Percentiles rank a stretch among this genome's conserved stretches.
phyloP scores from a whole-genome alignment of 1,284 basidiomycete genomes.

The Trametes versicolor region DNA sequence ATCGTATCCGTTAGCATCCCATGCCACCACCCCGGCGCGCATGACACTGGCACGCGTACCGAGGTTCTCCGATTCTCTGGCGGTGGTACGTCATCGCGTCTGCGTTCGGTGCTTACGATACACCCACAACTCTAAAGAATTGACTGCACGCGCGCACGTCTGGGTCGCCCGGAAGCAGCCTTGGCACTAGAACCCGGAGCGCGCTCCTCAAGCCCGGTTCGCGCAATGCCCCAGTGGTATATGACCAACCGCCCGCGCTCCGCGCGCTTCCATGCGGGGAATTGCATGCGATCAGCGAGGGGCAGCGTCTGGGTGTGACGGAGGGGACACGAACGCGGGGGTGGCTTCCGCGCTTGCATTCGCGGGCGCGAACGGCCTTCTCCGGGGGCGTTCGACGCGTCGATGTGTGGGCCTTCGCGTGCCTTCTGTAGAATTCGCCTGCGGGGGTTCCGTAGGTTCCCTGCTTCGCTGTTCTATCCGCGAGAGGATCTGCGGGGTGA shows the following conservation, averaged over 20 bases:
- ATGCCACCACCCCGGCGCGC: neutral
- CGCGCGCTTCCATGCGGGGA: conserved; percentile 8
- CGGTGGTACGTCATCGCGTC: neutral
- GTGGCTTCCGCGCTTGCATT: neutral
- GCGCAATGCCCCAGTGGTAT: neutral
- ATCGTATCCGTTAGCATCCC: neutral
- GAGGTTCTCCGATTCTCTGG: neutral
- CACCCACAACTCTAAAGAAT: conserved; percentile 17
- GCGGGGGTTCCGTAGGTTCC: neutral
- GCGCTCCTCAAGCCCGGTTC: neutral
- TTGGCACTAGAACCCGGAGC: neutral
- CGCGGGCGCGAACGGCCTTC: neutral
- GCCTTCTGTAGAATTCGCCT: neutral
- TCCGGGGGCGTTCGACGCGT: neutral
- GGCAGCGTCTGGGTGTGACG: neutral
- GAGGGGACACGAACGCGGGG: neutral
- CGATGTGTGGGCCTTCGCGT: conserved; percentile 2
- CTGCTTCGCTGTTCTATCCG: conserved; percentile 5
- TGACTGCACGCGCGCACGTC: conserved; percentile 3
- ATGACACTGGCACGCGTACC: neutral
- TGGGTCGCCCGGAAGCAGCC: neutral
- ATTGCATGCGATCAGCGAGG: neutral
- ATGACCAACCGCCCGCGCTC: conserved; percentile 1
- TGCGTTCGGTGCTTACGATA: neutral
- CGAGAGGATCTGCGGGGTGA: conserved; percentile 5